Conservation (phyloP, 139 green algal genomes). For the Gonium pectorale region DNA sequence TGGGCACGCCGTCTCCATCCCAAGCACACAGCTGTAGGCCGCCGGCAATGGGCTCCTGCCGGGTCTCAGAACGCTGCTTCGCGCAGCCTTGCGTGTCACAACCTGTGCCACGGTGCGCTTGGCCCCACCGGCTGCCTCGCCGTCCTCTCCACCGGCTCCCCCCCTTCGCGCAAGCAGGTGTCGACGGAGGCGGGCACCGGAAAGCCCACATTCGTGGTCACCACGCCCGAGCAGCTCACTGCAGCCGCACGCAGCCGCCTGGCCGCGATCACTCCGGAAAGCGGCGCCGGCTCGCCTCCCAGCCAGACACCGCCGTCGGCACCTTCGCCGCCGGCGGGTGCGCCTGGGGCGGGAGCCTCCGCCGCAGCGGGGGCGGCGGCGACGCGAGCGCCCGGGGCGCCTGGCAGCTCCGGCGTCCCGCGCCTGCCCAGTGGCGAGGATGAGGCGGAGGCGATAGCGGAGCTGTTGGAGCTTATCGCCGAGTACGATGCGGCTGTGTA, state of each 20-base stretch:
- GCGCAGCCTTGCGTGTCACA: not conserved
- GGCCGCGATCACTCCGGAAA: not conserved
- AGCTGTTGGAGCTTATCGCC: slow-evolving; percentile 31
- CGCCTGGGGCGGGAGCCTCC: not conserved
- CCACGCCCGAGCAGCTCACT: not conserved
- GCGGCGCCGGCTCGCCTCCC: not conserved
- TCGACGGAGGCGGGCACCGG: not conserved
- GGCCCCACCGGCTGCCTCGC: no score
- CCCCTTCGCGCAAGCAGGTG: no score
- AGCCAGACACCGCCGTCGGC: not conserved
- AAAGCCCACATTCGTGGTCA: not conserved
- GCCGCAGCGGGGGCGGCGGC: not conserved
- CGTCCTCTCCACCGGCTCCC: no score
- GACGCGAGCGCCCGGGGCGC: not conserved
- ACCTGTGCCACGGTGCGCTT: no score
- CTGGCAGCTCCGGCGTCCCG: no score
- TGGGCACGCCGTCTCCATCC: no score
- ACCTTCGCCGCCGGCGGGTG: no score
- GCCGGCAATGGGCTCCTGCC: no score
- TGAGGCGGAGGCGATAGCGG: not conserved
- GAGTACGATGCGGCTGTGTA: slow-evolving; percentile 47
- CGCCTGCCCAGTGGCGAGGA: slow-evolving; percentile 36
- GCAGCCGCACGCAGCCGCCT: not conserved
- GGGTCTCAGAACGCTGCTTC: not conserved
- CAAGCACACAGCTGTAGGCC: no score